Percentiles rank a stretch among this genome's conserved stretches.
Conservation (phyloP, 1,139 yeast species). For the Torulaspora globosa region DNA sequence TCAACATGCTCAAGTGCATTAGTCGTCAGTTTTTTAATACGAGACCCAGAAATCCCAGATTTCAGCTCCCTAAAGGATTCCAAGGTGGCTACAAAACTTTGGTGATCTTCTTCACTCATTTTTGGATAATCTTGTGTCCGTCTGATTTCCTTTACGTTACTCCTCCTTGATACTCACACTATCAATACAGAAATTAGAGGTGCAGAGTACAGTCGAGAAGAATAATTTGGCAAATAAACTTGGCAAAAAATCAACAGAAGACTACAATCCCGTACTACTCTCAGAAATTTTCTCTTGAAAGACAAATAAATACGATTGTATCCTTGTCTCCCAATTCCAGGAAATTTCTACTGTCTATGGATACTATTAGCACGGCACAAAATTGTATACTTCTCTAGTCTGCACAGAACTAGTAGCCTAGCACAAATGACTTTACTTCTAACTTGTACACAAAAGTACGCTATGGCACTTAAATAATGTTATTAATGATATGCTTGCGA, state of each 20-base stretch:
- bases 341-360: conserved; percentile 1
- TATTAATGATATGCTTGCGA: background rate
- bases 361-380: conserved; percentile 1
- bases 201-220: conserved; percentile 2
- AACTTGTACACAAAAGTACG: conserved; percentile 3
- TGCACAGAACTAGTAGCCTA: conserved; percentile 4
- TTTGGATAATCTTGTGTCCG: background rate
- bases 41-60: conserved; percentile 93
- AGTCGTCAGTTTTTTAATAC: conserved; percentile 81
- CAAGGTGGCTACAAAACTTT: conserved; percentile 65
- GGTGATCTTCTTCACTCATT: conserved; percentile 30
- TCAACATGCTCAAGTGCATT: conserved; percentile 67
- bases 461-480: background rate
- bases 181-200: conserved; percentile 7
- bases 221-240: conserved; percentile 2
- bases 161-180: conserved; percentile 11
- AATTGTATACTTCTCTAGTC: conserved; percentile 1
- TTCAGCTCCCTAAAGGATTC: conserved; percentile 71
- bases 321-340: background rate
- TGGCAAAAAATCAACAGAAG: conserved; percentile 4
- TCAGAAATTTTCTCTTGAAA: background rate
- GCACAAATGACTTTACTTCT: conserved; percentile 5
- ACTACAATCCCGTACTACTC: conserved; percentile 12
- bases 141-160: conserved; percentile 5
- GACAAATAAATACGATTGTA: background rate